phyloP scores from a whole-genome alignment of 2,329 filamentous ascomycete species.

The Diaporthe citrichinensis region DNA sequence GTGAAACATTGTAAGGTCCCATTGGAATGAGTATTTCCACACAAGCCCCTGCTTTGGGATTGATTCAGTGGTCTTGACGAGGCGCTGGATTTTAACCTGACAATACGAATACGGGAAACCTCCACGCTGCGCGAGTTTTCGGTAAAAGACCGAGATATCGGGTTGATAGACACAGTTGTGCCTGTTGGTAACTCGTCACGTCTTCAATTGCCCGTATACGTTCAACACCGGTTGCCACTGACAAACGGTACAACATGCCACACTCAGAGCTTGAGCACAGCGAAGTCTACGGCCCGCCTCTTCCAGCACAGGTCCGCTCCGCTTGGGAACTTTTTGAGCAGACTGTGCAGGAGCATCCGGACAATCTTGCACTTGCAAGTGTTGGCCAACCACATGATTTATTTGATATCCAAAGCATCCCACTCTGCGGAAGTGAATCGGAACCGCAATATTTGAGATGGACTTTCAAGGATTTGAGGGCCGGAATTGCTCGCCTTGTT shows the following conservation, averaged over 20 bases:
- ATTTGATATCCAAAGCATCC: not conserved
- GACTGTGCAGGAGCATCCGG: not conserved
- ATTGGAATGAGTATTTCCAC: not conserved
- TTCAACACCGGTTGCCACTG: no score
- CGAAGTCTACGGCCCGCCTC: not conserved
- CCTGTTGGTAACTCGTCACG: not conserved
- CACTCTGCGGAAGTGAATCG: not conserved
- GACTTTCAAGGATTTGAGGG: not conserved
- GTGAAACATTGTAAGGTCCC: not conserved
- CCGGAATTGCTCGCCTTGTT: not conserved
- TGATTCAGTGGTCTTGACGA: not conserved
- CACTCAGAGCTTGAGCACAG: not conserved
- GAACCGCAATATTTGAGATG: conserved; percentile 5
- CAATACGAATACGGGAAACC: not conserved
- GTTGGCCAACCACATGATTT: conserved; percentile 6
- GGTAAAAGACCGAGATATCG: not conserved
- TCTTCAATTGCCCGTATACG: not conserved
- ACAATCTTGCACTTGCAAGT: conserved; percentile 7
- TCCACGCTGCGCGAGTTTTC: not conserved
- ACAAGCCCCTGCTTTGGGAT: not conserved
- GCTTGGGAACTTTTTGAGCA: conserved; percentile 2
- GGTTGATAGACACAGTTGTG: not conserved
- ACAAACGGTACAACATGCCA: not conserved
- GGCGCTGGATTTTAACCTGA: not conserved
- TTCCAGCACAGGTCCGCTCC: not conserved